These are phyloP conservation scores for Lyophyllum decastes DNA, from an alignment of 768 basidiomycete genomes.

Conservation along the genomic window DNA sequence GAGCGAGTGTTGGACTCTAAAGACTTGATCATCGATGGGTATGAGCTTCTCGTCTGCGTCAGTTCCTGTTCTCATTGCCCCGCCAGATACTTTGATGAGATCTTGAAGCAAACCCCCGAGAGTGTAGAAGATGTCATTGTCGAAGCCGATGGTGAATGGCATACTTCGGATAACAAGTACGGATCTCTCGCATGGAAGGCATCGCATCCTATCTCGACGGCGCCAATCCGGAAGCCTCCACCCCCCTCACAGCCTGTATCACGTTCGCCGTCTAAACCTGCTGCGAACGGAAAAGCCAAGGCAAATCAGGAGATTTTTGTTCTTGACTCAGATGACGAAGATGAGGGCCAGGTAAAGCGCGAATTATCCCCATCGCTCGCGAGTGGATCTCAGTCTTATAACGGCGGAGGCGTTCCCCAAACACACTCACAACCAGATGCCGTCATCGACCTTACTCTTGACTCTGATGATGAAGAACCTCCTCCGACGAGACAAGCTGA, in stretches of 20 bases:
- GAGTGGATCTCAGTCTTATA: constrained; percentile 43
- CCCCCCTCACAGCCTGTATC: constrained; percentile 24
- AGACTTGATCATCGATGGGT: constrained; percentile 94
- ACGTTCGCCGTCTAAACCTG: constrained; percentile 22
- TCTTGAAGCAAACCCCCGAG: constrained; percentile 76
- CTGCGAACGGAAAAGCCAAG: constrained; percentile 43
- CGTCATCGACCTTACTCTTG: constrained; percentile 85
- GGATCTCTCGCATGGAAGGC: constrained; percentile 75
- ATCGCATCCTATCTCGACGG: constrained; percentile 37
- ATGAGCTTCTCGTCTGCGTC: constrained; percentile 18
- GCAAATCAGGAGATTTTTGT: constrained; percentile 62
- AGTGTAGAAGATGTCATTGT: constrained; percentile 90
- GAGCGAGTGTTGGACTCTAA: constrained; percentile 74
- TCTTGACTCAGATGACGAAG: constrained; percentile 78
- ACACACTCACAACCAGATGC: constrained; percentile 34
- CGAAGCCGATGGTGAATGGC: constrained; percentile 96
- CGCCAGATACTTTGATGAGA: constrained; percentile 82
- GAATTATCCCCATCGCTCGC: constrained; percentile 70
- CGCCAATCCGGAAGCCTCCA: constrained; percentile 31
- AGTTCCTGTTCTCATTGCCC: neutral
- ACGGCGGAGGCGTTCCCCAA: constrained; percentile 23
- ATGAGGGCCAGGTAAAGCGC: constrained; percentile 73
- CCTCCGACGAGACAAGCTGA: constrained; percentile 35
- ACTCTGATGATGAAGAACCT: constrained; percentile 71
- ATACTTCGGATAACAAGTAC: constrained; percentile 84